phyloP scores from a whole-genome alignment of 768 basidiomycete species.

The Auricularia heimuer region DNA sequence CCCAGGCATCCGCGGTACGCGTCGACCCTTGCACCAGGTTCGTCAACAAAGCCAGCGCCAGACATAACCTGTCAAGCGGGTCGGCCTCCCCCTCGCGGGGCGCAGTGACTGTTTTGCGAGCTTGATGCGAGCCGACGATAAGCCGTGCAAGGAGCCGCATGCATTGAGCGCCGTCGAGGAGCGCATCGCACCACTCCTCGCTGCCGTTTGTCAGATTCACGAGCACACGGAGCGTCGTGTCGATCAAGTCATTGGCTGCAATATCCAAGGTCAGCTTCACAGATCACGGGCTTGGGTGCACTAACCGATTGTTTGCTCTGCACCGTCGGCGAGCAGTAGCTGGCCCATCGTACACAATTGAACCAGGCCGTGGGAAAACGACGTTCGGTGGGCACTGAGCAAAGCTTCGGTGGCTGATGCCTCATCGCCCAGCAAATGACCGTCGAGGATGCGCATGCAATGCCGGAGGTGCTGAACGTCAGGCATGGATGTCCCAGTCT shows the following conservation, averaged over 20 bases:
- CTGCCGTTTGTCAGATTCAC: conserved; percentile 63
- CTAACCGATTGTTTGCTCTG: conserved; percentile 16
- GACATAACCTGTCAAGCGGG: conserved; percentile 61
- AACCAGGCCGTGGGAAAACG: conserved; percentile 39
- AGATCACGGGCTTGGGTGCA: background rate
- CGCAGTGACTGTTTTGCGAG: conserved; percentile 10
- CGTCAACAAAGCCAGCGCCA: conserved; percentile 64
- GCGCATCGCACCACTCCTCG: conserved; percentile 41
- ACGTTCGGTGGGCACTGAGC: conserved; percentile 31
- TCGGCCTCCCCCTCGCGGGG: conserved; percentile 23
- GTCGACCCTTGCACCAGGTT: conserved; percentile 58
- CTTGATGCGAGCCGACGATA: conserved; percentile 30
- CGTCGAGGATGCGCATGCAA: conserved; percentile 51
- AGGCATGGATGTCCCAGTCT: background rate
- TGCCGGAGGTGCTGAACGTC: conserved; percentile 15
- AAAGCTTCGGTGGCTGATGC: conserved; percentile 11
- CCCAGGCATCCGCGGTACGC: conserved; percentile 10
- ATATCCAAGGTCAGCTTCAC: background rate
- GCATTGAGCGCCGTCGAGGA: conserved; percentile 38
- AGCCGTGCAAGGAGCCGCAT: conserved; percentile 40
- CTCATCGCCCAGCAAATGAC: conserved; percentile 55
- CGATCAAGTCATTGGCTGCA: conserved; percentile 39
- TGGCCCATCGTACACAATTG: conserved; percentile 44
- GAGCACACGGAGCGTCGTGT: conserved; percentile 52
- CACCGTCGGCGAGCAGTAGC: conserved; percentile 20